Percentiles rank a stretch among this genome's conserved stretches.
phyloP scores from a whole-genome alignment of 306 rosid genomes.

The Quercus suber region DNA sequence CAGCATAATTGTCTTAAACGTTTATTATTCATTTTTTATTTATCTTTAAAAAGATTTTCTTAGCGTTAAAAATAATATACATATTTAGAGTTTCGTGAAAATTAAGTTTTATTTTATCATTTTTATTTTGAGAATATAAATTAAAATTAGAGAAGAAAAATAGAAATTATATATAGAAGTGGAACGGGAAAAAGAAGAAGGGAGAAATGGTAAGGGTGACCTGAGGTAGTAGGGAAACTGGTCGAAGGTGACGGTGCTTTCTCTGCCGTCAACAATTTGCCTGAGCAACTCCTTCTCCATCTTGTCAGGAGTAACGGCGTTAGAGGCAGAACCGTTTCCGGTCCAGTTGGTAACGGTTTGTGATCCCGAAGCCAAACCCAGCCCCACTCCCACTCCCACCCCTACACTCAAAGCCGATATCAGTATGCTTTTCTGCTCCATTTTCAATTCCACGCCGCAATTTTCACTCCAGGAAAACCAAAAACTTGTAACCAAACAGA shows the following conservation, averaged over 20 bases:
- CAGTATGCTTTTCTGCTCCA: constrained; percentile 76
- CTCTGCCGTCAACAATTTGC: constrained; percentile 64
- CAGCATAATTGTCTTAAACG: no score
- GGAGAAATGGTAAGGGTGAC: constrained; percentile 8
- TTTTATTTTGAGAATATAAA: background rate
- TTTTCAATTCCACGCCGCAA: background rate
- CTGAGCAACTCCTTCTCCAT: constrained; percentile 71
- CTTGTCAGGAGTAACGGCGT: constrained; percentile 40
- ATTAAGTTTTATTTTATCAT: no score
- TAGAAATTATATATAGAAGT: background rate
- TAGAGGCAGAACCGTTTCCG: constrained; percentile 14
- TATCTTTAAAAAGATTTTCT: no score
- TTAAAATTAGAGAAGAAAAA: background rate
- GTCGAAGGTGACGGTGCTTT: constrained; percentile 70
- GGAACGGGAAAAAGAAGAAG: no score
- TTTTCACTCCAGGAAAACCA: background rate
- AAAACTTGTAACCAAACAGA: background rate
- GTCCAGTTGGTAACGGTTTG: constrained; percentile 55
- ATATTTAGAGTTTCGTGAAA: no score
- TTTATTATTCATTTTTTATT: no score
- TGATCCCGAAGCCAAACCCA: constrained; percentile 54
- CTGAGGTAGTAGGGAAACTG: constrained; percentile 80
- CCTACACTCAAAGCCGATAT: constrained; percentile 85
- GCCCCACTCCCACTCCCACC: constrained; percentile 81
- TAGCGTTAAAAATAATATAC: no score